Evolutionary conservation across 1,139 yeast species (phyloP).

Genomic region (Kodamaea ohmeri): DNA sequence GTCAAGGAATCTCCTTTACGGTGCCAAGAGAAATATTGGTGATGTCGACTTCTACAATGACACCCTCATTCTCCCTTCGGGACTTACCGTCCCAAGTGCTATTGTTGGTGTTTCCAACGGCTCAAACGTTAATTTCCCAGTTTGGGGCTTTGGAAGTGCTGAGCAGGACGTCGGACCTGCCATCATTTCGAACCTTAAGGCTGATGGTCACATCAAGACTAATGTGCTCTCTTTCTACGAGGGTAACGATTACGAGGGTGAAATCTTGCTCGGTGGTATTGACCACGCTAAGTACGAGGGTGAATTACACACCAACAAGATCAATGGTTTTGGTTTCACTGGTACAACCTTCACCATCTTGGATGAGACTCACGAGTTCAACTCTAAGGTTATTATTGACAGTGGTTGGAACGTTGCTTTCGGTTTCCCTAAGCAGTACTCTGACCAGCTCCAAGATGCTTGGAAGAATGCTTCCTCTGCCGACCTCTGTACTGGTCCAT

Average conservation of each 20-base stretch:
- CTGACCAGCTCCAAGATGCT: background rate
- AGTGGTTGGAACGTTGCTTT: background rate
- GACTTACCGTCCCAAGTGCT: slow-evolving; percentile 27
- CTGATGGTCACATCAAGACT: slow-evolving; percentile 24
- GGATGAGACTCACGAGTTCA: background rate
- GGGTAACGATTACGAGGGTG: slow-evolving; percentile 42
- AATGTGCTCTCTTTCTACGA: slow-evolving; percentile 42
- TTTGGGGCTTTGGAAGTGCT: slow-evolving; percentile 39
- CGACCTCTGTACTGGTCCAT: background rate
- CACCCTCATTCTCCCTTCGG: background rate
- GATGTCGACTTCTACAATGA: background rate
- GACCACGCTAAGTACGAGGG: slow-evolving; percentile 54
- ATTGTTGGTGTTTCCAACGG: slow-evolving; percentile 55
- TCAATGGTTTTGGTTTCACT: background rate
- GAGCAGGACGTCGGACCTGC: slow-evolving; percentile 16
- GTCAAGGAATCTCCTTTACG: slow-evolving; percentile 11
- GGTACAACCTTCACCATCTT: background rate
- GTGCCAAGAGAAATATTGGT: background rate
- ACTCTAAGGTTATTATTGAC: background rate
- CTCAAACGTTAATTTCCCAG: slow-evolving; percentile 59
- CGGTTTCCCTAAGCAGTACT: background rate
- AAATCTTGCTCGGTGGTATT: slow-evolving; percentile 55
- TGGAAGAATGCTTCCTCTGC: background rate
- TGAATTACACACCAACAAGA: slow-evolving; percentile 19
- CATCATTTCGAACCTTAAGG: slow-evolving; percentile 22